A percentile compares a stretch with the other conserved stretches of the same genome.
phyloP scores from a whole-genome alignment of 129 eudicot species.

The Ambrosia artemisiifolia region DNA sequence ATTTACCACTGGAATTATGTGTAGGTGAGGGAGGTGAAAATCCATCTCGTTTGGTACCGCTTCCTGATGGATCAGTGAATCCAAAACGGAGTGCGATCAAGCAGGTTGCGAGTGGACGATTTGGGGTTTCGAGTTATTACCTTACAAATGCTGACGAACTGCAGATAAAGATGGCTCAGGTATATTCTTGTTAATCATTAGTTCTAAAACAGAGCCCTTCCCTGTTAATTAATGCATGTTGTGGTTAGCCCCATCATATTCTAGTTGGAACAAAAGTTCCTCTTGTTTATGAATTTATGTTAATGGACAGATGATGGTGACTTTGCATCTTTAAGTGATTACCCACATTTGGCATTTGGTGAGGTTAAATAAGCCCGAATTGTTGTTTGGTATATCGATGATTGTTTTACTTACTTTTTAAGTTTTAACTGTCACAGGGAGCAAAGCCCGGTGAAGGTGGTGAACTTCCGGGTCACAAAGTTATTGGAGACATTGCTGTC shows the following conservation, averaged over 20 bases:
- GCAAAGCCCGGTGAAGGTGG: conserved; percentile 99
- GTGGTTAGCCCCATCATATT: conserved; percentile 24
- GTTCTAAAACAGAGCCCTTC: background rate
- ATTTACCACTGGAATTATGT: background rate
- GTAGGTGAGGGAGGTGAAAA: conserved; percentile 99
- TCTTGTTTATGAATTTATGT: conserved; percentile 60
- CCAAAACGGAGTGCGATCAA: conserved; percentile 92
- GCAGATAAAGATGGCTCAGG: conserved; percentile 99
- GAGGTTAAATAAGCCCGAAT: conserved; percentile 39
- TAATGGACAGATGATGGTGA: conserved; percentile 68
- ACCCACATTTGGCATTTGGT: conserved; percentile 63
- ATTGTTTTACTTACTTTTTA: conserved; percentile 17
- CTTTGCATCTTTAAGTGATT: conserved; percentile 64
- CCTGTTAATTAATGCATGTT: conserved; percentile 1
- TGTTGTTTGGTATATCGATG: background rate
- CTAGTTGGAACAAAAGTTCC: conserved; percentile 46
- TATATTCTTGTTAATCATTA: conserved; percentile 15
- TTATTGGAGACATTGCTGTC: conserved; percentile 90
- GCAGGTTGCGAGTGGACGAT: conserved; percentile 99
- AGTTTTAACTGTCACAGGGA: conserved; percentile 51
- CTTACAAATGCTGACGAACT: conserved; percentile 94
- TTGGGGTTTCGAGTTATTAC: conserved; percentile 95
- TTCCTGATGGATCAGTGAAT: conserved; percentile 89
- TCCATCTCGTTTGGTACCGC: conserved; percentile 96
- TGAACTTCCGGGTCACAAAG: conserved; percentile 99